These are phyloP conservation scores for Aspergillus sclerotioniger DNA, from an alignment of 495 filamentous ascomycete species.

Conservation along the genomic window DNA sequence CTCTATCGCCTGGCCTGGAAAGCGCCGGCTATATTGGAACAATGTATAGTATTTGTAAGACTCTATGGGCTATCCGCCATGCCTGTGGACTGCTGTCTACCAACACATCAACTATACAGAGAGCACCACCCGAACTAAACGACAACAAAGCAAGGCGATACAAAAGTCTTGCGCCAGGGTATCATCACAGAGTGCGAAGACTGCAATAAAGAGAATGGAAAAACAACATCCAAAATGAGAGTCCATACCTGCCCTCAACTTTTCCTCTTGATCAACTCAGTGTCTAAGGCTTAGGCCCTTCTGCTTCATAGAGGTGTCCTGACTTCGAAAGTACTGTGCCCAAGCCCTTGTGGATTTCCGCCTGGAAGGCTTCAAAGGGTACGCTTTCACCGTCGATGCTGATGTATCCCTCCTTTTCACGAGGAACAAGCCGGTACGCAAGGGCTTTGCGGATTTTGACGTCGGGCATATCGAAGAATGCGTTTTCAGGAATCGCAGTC, in stretches of 20 bases:
- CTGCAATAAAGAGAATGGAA: slow-evolving; percentile 7
- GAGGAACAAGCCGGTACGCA: slow-evolving; percentile 81
- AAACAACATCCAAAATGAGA: slow-evolving; percentile 10
- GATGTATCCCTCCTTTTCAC: slow-evolving; percentile 71
- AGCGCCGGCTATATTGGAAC: not conserved
- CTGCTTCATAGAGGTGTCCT: slow-evolving; percentile 69
- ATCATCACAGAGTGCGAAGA: slow-evolving; percentile 34
- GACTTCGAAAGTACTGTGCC: slow-evolving; percentile 79
- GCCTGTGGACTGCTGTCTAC: not conserved
- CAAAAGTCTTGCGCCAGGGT: slow-evolving; percentile 36
- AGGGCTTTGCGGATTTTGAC: slow-evolving; percentile 78
- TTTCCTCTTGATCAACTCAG: not conserved
- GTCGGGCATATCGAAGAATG: slow-evolving; percentile 73
- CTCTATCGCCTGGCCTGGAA: not conserved
- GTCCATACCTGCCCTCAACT: not conserved
- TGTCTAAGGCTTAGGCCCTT: slow-evolving; percentile 41
- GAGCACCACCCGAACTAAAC: slow-evolving; percentile 10
- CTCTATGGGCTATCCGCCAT: not conserved
- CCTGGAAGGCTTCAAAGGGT: slow-evolving; percentile 86
- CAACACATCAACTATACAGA: slow-evolving; percentile 1
- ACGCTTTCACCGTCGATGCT: slow-evolving; percentile 90
- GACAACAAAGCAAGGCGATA: slow-evolving; percentile 18
- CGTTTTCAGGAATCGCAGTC: slow-evolving; percentile 63
- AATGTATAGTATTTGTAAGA: not conserved
- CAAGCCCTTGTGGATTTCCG: slow-evolving; percentile 79